Evolutionary conservation across 805 yeast species (phyloP), one percentile per base, ranked within the genome.

Genomic region (Nakazawaea holstii): DNA sequence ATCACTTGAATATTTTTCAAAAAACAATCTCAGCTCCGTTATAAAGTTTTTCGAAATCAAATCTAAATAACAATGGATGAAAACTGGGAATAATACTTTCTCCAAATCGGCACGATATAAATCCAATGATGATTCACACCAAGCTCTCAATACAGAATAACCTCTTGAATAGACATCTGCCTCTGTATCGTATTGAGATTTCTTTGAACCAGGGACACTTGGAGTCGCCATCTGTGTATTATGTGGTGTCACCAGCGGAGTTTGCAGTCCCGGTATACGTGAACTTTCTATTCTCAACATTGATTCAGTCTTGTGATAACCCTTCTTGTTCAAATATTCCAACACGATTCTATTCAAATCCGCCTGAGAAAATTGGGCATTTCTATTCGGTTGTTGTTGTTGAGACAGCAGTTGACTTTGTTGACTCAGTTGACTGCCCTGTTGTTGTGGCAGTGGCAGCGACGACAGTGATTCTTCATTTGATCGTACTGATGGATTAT

Each of bases 111-210:
- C 90, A 65, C 80, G 85, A 66, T 94, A 94, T 66, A 94, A 75
- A 63, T 92, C 99, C 56, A 94, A 73, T 0, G 97, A 89, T 14
- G 88, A 76, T 55, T 89, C 96, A 36, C 88, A 87, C 98, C 98
- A 94, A 43, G 82, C 82, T 52, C 87, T 77, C 52, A 90, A 76
- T 62, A 88, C 75, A 14, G 82, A 71, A 66, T 90, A 94, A 1
- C 95, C 96, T 40, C 88, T 74, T n/a, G 76, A 70, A 62, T 87
- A 91, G 49, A 79, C 73, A 30, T 80, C 84, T 1, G 96, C 91
- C 46, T 82, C 73, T 54, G 79, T 72, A 61, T 76, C 60, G 66
- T 65, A 59, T 52, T 70, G 76, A 53, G 71, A 72, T 31, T 49
- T 56, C 45, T 47, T 59, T 54, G 39, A 57, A 50, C 45, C 65